These are phyloP conservation scores for Yarrowia hollandica DNA, from an alignment of 805 yeast species.

Conservation along the genomic window DNA sequence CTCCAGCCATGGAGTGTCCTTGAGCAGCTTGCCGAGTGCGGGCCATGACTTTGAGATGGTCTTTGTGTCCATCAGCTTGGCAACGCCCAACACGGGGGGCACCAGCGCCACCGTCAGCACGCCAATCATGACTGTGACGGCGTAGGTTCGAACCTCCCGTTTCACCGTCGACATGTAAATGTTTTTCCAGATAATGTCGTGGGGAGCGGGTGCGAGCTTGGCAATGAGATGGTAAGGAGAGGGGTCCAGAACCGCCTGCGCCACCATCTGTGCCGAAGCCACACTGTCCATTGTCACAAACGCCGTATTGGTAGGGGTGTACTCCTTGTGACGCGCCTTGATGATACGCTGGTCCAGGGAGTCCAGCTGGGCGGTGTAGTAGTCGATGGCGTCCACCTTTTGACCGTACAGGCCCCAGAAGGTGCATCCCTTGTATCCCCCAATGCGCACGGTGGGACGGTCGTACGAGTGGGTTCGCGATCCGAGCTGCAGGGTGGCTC, in stretches of 20 bases:
- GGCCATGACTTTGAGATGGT: slow-evolving; percentile 85
- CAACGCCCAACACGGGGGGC: slow-evolving; percentile 80
- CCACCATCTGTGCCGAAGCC: slow-evolving; percentile 94
- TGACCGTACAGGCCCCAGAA: slow-evolving; percentile 64
- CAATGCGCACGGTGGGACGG: slow-evolving; percentile 65
- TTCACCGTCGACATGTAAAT: slow-evolving; percentile 76
- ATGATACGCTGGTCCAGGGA: slow-evolving; percentile 69
- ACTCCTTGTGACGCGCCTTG: slow-evolving; percentile 64
- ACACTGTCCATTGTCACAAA: slow-evolving; percentile 94
- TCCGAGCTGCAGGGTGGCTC: slow-evolving; percentile 32
- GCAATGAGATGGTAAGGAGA: slow-evolving; percentile 80
- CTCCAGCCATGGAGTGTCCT: slow-evolving; percentile 67
- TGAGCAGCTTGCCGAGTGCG: slow-evolving; percentile 64
- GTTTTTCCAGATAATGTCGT: slow-evolving; percentile 91
- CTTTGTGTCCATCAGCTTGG: slow-evolving; percentile 75
- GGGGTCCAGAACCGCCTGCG: slow-evolving; percentile 93
- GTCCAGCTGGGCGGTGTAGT: slow-evolving; percentile 66
- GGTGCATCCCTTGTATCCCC: slow-evolving; percentile 37
- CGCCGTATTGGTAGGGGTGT: slow-evolving; percentile 84
- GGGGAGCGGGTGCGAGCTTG: slow-evolving; percentile 90
- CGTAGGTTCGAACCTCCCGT: slow-evolving; percentile 61
- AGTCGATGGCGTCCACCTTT: slow-evolving; percentile 77
- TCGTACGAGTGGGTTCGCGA: slow-evolving; percentile 39
- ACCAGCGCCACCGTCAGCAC: slow-evolving; percentile 70
- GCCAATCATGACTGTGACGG: slow-evolving; percentile 67